Percentiles rank a stretch among this genome's conserved stretches.
Evolutionary conservation across 495 filamentous ascomycete genomes (phyloP).

Genomic region (Amniculicola lignicola): DNA sequence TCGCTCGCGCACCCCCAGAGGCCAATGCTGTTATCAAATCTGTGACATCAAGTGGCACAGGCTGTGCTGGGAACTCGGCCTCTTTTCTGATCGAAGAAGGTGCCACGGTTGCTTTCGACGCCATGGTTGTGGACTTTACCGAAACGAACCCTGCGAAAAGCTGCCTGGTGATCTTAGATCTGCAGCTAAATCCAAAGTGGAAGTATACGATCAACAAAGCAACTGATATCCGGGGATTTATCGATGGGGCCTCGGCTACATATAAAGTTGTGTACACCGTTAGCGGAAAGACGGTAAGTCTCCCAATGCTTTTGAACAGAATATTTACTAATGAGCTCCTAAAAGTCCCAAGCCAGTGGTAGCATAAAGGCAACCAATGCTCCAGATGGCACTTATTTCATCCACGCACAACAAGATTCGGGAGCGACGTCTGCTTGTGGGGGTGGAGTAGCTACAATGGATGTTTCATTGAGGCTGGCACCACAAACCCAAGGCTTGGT

Average conservation of each 20-base stretch:
- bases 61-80: conserved; percentile 19
- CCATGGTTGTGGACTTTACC: background rate
- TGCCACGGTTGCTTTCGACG: conserved; percentile 8
- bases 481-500: background rate
- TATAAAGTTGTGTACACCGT: background rate
- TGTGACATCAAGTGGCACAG: conserved; percentile 6
- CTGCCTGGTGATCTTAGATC: conserved; percentile 10
- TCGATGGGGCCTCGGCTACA: background rate
- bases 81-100: conserved; percentile 3
- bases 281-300: conserved; percentile 3
- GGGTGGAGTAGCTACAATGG: conserved; percentile 9
- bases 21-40: conserved; percentile 23
- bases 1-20: conserved; percentile 15
- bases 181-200: conserved; percentile 13
- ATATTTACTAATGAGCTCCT: background rate
- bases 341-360: conserved; percentile 1
- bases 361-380: background rate
- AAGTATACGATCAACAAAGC: conserved; percentile 25
- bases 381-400: background rate
- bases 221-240: conserved; percentile 4
- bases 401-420: too few species aligned
- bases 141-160: background rate
- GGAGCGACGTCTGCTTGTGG: conserved; percentile 8
- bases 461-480: conserved; percentile 1
- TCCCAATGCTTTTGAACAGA: background rate